Evolutionary conservation across 1,284 basidiomycete genomes (phyloP).

Genomic region (Bjerkandera adusta): DNA sequence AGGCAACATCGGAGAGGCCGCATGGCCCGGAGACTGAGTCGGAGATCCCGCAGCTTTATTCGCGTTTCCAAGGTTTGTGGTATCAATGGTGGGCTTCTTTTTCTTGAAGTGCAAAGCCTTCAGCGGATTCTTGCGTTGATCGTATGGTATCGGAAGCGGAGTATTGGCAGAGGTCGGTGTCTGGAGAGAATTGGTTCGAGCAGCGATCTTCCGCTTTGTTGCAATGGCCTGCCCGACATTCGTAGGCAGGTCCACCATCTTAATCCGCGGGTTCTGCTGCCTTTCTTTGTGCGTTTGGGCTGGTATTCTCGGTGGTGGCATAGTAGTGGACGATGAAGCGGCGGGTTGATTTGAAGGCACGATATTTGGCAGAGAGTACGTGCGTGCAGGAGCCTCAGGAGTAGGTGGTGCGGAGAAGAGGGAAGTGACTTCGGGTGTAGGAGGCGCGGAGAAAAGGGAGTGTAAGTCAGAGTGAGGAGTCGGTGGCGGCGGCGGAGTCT

Average conservation of each 20-base stretch:
- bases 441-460: slow-evolving; percentile 19
- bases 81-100: slow-evolving; percentile 20
- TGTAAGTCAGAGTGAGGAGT: slow-evolving; percentile 4
- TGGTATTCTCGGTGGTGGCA: no score
- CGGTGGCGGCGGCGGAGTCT: neutral
- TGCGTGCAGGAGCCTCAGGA: no score
- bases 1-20: no score
- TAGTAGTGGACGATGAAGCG: no score
- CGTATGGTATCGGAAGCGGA: slow-evolving; percentile 31
- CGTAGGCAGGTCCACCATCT: slow-evolving; percentile 18
- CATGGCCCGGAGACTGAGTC: no score
- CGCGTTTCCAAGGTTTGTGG: neutral
- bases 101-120: slow-evolving; percentile 46
- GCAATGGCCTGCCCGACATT: neutral
- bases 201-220: slow-evolving; percentile 25
- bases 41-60: no score
- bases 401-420: no score
- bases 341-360: no score
- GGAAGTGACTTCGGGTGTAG: slow-evolving; percentile 15
- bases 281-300: slow-evolving; percentile 8
- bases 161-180: slow-evolving; percentile 20
- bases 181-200: slow-evolving; percentile 5
- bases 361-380: no score
- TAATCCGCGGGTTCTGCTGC: slow-evolving; percentile 19
- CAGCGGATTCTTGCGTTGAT: slow-evolving; percentile 22